Evolutionary conservation across 768 basidiomycete species (phyloP).

Genomic region (Tylopilus sp.): DNA sequence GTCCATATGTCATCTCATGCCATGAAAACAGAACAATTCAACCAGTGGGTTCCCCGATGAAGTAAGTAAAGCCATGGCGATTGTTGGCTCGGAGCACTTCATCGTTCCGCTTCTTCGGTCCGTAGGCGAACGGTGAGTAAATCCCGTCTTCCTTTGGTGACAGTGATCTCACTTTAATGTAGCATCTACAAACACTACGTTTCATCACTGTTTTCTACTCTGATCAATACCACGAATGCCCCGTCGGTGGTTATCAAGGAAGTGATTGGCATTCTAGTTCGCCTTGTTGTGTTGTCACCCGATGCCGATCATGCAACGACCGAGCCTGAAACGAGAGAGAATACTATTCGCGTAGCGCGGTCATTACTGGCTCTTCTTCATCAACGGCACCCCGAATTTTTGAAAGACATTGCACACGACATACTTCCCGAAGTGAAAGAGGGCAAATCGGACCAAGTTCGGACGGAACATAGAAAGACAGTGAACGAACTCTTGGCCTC

Average conservation of each 20-base stretch:
- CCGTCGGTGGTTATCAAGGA: conserved; percentile 21
- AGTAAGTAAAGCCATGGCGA: conserved; percentile 40
- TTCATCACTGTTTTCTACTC: conserved; percentile 25
- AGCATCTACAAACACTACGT: conserved; percentile 34
- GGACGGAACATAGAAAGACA: conserved; percentile 36
- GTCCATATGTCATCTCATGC: background rate
- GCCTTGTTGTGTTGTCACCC: conserved; percentile 10
- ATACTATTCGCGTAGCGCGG: conserved; percentile 15
- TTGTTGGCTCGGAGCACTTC: conserved; percentile 56
- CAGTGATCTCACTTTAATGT: conserved; percentile 1
- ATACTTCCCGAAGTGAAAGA: conserved; percentile 26
- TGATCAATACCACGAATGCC: conserved; percentile 28
- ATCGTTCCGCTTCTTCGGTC: conserved; percentile 48
- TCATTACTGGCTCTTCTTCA: conserved; percentile 54
- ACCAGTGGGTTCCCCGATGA: conserved; percentile 47
- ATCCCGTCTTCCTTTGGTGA: background rate
- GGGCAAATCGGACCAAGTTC: conserved; percentile 21
- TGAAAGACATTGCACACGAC: conserved; percentile 42
- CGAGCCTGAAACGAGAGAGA: conserved; percentile 5
- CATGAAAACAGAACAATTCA: background rate
- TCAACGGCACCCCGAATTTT: conserved; percentile 57
- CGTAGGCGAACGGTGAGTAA: conserved; percentile 40
- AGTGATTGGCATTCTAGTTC: conserved; percentile 23
- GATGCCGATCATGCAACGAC: background rate
- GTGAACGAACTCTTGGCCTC: conserved; percentile 57